phyloP scores from a whole-genome alignment of 176 grass and related monocot genomes.

The Oryza officinalis region DNA sequence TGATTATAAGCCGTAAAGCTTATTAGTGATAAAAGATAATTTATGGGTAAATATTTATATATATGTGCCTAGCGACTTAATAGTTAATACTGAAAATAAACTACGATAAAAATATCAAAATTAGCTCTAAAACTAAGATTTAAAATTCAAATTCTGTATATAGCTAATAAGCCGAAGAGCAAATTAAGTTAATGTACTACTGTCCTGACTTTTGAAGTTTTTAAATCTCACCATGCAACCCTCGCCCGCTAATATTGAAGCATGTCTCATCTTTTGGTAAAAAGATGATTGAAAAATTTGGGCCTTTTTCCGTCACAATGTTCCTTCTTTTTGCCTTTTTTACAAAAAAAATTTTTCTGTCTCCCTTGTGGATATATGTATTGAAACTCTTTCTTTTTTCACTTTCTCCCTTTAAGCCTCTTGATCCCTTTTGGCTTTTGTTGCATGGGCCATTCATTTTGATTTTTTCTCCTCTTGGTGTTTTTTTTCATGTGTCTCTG shows the following conservation, averaged over 20 bases:
- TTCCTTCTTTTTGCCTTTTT: slow-evolving; percentile 29
- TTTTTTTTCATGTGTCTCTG: slow-evolving; percentile 19
- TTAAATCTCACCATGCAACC: neutral
- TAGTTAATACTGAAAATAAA: too few relatives aligned
- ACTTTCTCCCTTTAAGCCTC: slow-evolving; percentile 15
- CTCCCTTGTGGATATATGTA: slow-evolving; percentile 8
- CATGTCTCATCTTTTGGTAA: slow-evolving; percentile 29
- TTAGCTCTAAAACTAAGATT: too few relatives aligned
- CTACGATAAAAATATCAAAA: too few relatives aligned
- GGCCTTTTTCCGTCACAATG: neutral
- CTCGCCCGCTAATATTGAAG: neutral
- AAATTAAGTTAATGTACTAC: neutral
- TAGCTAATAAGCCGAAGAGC: too few relatives aligned
- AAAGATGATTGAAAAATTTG: slow-evolving; percentile 48
- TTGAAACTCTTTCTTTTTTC: slow-evolving; percentile 39
- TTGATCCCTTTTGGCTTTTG: slow-evolving; percentile 46
- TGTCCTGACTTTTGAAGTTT: neutral
- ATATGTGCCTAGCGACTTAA: too few relatives aligned
- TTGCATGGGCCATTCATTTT: slow-evolving; percentile 35
- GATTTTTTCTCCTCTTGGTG: neutral
- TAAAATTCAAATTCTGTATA: too few relatives aligned
- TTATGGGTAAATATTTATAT: too few relatives aligned
- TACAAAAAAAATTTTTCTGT: slow-evolving; percentile 20
- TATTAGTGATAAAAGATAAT: too few relatives aligned
- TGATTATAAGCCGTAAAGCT: too few relatives aligned